Evolutionary conservation across 2,329 filamentous ascomycete genomes (phyloP).

Genomic region (Bisporella sp.): DNA sequence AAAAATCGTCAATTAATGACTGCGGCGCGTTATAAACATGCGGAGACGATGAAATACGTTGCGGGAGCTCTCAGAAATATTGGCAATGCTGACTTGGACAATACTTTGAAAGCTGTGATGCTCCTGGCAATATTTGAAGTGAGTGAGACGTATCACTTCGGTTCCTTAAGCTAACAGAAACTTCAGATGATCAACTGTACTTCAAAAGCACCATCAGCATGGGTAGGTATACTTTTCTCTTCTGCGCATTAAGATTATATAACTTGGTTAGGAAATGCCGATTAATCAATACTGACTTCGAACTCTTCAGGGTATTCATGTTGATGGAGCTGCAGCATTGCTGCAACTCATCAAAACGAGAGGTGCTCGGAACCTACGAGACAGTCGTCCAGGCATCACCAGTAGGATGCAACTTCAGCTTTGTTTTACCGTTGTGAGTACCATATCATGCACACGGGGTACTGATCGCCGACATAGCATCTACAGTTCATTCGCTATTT

Average conservation of each 20-base stretch:
- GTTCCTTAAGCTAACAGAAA: not conserved
- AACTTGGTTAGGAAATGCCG: no score
- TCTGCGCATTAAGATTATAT: no score
- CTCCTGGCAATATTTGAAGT: conserved; percentile 45
- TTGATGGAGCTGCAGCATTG: conserved; percentile 15
- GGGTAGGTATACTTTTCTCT: no score
- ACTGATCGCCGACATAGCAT: not conserved
- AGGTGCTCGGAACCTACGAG: not conserved
- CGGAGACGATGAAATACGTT: conserved; percentile 39
- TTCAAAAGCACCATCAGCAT: not conserved
- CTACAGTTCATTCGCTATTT: not conserved
- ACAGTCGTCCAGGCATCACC: not conserved
- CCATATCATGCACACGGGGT: not conserved
- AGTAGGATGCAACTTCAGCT: not conserved
- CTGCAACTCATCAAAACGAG: conserved; percentile 9
- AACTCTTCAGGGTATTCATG: conserved; percentile 11
- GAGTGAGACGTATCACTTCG: not conserved
- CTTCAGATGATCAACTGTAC: conserved; percentile 2
- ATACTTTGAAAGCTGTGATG: conserved; percentile 45
- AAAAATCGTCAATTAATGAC: conserved; percentile 33
- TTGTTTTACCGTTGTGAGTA: conserved; percentile 1
- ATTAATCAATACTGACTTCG: not conserved
- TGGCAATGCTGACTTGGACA: conserved; percentile 38
- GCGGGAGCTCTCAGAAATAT: conserved; percentile 39
- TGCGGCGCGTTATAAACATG: conserved; percentile 43